Evolutionary conservation across 2,329 filamentous ascomycete species (phyloP).

Genomic region (Colletotrichum sp.): DNA sequence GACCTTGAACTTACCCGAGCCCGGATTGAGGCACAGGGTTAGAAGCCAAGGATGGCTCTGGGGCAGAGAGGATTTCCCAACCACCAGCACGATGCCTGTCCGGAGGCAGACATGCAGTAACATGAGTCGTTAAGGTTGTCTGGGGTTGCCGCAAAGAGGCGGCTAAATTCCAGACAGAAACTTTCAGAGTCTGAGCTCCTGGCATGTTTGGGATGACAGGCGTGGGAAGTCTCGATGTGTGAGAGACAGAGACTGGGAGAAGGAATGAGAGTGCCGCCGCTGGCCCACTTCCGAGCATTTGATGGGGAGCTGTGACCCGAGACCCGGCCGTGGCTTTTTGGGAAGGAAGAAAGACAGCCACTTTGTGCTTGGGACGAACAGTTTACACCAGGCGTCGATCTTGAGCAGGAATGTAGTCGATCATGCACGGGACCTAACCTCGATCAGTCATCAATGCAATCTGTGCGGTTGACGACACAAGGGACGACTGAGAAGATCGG

Average conservation of each 20-base stretch:
- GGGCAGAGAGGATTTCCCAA: not conserved
- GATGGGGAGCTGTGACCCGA: not conserved
- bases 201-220: conserved; percentile 11
- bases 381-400: not conserved
- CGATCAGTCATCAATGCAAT: not conserved
- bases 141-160: conserved; percentile 1
- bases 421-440: not conserved
- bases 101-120: not conserved
- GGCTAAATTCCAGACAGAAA: not conserved
- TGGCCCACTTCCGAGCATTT: not conserved
- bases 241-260: not conserved
- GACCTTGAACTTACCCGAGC: not conserved
- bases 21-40: not conserved
- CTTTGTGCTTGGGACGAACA: conserved; percentile 10
- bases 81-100: not conserved
- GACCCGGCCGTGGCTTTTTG: not conserved
- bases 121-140: conserved; percentile 18
- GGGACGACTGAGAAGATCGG: not conserved
- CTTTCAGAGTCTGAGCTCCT: conserved; percentile 7
- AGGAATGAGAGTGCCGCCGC: not conserved
- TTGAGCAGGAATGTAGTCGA: not conserved
- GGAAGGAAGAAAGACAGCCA: not conserved
- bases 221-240: not conserved
- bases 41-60: conserved; percentile 4
- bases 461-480: not conserved